A percentile compares a stretch with the other conserved stretches of the same genome.
phyloP scores from a whole-genome alignment of 78 protist genomes.

The slime mould (Dictyostelium discoideum) region DNA sequence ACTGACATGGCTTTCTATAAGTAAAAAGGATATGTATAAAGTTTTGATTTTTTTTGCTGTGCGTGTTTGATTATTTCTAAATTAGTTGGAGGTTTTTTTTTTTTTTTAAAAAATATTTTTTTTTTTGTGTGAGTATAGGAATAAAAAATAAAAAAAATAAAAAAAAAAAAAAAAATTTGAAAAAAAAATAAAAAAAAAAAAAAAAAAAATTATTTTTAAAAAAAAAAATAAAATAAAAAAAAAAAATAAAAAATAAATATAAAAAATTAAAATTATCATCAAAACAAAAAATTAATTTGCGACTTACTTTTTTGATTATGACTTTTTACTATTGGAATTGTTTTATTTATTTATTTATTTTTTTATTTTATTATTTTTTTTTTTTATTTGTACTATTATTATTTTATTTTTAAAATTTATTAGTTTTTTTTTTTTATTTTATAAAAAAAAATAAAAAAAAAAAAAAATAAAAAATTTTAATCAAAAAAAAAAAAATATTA shows the following conservation, averaged over 20 bases:
- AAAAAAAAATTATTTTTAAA: background rate
- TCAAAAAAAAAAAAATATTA: no score
- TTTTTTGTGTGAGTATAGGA: background rate
- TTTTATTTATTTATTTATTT: no score
- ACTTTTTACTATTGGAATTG: no score
- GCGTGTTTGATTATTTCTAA: background rate
- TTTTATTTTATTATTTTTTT: no score
- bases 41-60: background rate
- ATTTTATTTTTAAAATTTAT: no score
- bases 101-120: background rate
- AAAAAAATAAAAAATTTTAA: no score
- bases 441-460: no score
- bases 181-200: background rate
- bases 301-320: background rate
- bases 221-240: no score
- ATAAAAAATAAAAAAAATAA: background rate
- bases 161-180: background rate
- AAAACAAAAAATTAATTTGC: background rate
- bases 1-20: conserved; percentile 21
- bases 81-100: background rate
- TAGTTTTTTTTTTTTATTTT: no score
- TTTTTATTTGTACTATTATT: no score
- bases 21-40: background rate
- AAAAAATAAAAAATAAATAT: no score
- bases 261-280: background rate